Evolutionary conservation across 2,329 filamentous ascomycete genomes (phyloP), one percentile per base, ranked within the genome.

Genomic region (Metarhizium anisopliae): DNA sequence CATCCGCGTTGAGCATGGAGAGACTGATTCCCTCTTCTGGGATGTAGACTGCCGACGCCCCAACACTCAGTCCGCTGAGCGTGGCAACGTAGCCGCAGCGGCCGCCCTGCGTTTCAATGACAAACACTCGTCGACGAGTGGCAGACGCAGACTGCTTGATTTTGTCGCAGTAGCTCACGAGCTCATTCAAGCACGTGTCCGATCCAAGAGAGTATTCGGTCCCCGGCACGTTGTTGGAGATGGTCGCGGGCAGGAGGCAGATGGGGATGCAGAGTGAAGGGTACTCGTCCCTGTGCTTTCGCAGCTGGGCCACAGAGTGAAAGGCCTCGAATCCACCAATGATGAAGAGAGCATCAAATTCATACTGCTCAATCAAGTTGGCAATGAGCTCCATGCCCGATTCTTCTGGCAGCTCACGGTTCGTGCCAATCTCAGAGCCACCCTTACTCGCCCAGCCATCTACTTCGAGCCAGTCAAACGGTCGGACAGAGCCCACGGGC

Each of bases 171-270:
- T 96, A 99, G 63, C 87, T 83, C 60, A 96, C 90, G 43, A 99
- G 80, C 55, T 95, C 91, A 74, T 99, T 99, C 59, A 99, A 77
- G 68, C 94, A 97, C 1, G 94, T 99, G 67, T 99, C 94, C 36
- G 91, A 96, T 47, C 94, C 94, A 50, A 99, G 83, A 1, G 91
- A 96, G 76, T 96, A 97, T 72, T 99, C 94, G 0, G 93, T 96
- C 43, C 94, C 94, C 0, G 94, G 94, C 4, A 99, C 94, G 70
- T 99, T 99, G 79, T 99, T 99, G 61, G 90, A 96, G 63, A 99
- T 93, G 10, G 94, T 99, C n/a, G 94, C 94, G 0, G 94, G 94
- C 30, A 99, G 79, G 47, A 96, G 81, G 54, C 87, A 82, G 79
- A 97, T 90, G 20, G 94, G 94, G 60, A 99, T 96, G 71, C 90